Evolutionary conservation across 2,329 filamentous ascomycete species (phyloP).

Genomic region (Septoria linicola): DNA sequence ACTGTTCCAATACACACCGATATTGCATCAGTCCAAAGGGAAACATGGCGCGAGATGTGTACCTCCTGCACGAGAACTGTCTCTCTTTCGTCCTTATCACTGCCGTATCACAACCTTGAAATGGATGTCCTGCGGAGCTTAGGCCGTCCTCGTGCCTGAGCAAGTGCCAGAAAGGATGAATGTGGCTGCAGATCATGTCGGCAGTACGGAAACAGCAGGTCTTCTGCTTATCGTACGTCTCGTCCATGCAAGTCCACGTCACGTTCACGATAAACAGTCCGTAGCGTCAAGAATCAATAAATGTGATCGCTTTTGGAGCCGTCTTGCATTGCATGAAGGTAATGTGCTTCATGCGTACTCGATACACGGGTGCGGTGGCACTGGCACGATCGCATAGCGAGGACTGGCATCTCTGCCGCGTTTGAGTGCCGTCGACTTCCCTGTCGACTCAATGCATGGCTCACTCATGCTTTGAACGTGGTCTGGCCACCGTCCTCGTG

Average conservation of each 20-base stretch:
- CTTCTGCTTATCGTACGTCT: not conserved
- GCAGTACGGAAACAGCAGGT: not conserved
- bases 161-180: not conserved
- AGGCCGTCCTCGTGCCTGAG: not conserved
- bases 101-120: not conserved
- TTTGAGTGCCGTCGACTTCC: not conserved
- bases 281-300: not conserved
- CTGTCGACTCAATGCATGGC: not conserved
- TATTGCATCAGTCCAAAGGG: not conserved
- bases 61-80: not conserved
- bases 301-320: too few relatives aligned
- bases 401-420: not conserved
- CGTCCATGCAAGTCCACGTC: not conserved
- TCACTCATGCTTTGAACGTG: slow-evolving; percentile 5
- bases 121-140: not conserved
- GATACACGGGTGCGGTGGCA: too few relatives aligned
- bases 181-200: not conserved
- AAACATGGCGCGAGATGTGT: not conserved
- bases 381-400: too few relatives aligned
- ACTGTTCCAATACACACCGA: not conserved
- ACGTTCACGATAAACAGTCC: not conserved
- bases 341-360: too few relatives aligned
- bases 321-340: too few relatives aligned
- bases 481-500: slow-evolving; percentile 6
- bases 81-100: not conserved